These are phyloP conservation scores for Teratosphaeria nubilosa DNA, from an alignment of 2,329 filamentous ascomycete species.

Conservation along the genomic window DNA sequence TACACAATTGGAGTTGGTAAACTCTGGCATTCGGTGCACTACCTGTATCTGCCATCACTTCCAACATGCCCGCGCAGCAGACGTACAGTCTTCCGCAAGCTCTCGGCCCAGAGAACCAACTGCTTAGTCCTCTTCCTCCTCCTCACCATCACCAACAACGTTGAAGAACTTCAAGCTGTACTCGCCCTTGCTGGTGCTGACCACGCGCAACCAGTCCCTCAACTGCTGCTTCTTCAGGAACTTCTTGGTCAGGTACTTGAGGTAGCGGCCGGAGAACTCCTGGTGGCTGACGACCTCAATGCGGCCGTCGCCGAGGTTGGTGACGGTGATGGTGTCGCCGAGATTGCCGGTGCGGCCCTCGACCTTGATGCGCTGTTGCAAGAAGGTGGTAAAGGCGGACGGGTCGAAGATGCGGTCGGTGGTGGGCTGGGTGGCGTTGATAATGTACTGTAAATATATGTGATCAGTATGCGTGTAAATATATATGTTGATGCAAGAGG, in stretches of 20 bases:
- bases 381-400: constrained; percentile 98
- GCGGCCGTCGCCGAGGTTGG: constrained; percentile 89
- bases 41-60: not conserved
- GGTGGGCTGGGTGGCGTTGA: constrained; percentile 97
- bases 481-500: not conserved
- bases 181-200: constrained; percentile 93
- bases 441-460: constrained; percentile 63
- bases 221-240: constrained; percentile 99
- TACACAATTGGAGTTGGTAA: not conserved
- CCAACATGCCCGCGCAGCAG: not conserved
- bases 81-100: not conserved
- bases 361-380: constrained; percentile 99
- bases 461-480: not conserved
- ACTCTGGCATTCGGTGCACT: not conserved
- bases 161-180: constrained; percentile 99
- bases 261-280: constrained; percentile 95
- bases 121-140: constrained; percentile 93
- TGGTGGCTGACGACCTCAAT: constrained; percentile 96
- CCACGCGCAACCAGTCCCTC: constrained; percentile 98
- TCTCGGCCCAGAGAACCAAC: not conserved
- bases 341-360: constrained; percentile 97
- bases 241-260: constrained; percentile 99
- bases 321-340: constrained; percentile 83
- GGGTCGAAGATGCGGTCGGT: constrained; percentile 99
- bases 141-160: constrained; percentile 94